A percentile compares a stretch with the other conserved stretches of the same genome.
Conservation (phyloP, 2,329 filamentous ascomycete genomes). For the Paraconiothyrium sp. region DNA sequence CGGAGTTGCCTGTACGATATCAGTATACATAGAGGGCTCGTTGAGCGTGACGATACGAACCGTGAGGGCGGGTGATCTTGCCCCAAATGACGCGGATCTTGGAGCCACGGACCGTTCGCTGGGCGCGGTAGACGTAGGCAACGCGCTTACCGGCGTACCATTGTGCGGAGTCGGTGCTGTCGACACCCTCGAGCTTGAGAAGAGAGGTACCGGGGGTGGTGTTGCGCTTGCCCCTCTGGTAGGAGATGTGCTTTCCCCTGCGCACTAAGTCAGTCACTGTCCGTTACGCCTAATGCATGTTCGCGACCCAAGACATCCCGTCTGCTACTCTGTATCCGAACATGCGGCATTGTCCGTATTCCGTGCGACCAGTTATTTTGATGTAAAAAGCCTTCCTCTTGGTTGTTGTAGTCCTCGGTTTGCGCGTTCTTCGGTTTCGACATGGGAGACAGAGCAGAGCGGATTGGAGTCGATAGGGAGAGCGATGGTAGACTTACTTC, state of each 20-base stretch:
- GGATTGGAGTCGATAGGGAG: not conserved
- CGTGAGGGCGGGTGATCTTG: constrained; percentile 96
- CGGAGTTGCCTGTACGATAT: constrained; percentile 80
- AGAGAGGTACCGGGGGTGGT: constrained; percentile 89
- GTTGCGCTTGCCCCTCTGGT: constrained; percentile 87
- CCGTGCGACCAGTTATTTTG: not conserved
- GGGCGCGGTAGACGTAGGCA: constrained; percentile 97
- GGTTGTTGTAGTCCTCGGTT: not conserved
- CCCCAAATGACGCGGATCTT: constrained; percentile 98
- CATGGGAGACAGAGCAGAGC: constrained; percentile 10
- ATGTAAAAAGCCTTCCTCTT: not conserved
- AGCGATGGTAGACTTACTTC: constrained; percentile 34
- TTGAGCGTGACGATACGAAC: constrained; percentile 59
- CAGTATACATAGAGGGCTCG: constrained; percentile 9
- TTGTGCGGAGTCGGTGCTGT: constrained; percentile 85
- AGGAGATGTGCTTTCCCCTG: constrained; percentile 94
- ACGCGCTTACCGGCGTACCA: constrained; percentile 99
- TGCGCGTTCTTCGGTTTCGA: constrained; percentile 7
- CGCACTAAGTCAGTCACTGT: constrained; percentile 23
- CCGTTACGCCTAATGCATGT: not conserved
- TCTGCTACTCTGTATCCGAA: not conserved
- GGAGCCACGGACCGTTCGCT: constrained; percentile 93
- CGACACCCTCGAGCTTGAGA: constrained; percentile 99
- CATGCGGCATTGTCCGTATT: not conserved
- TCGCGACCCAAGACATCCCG: constrained; percentile 1